Evolutionary conservation across 805 yeast species (phyloP), one percentile per base, ranked within the genome.

Genomic region (Candida arabinofermentans): DNA sequence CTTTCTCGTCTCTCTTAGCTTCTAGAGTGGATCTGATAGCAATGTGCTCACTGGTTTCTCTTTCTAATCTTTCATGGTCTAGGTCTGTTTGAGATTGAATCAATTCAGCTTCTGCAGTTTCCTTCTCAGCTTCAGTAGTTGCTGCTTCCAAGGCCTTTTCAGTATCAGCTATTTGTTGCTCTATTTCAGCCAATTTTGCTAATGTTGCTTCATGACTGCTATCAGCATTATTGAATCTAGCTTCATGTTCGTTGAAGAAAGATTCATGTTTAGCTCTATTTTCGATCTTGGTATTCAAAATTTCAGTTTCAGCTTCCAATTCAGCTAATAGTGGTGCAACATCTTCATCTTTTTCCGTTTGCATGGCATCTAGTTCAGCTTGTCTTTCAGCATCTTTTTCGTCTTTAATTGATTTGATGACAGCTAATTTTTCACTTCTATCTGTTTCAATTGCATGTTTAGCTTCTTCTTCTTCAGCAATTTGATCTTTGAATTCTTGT

Each of bases 321-420:
- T 74, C 80, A 27, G 69, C 78, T 51, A 77, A 66, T 17, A 72
- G 59, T 36, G 86, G 86, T 37, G 74, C 71, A 49, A 79, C 58
- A 37, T 70, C 71, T 42, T 66, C 76, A 51, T 77, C 81, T 50
- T 71, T 70, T 51, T 74, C 81, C 12, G 66, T 64, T 55, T 78
- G 77, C 60, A 76, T 58, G 17, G 49, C 59, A 34, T 64, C 71
- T 47, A 75, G 62, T 51, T 74, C 81, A 12, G 58, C 59, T 47
- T 67, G 65, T 53, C 81, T 69, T 34, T 59, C 71, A n/a, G 55
- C 58, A 48, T 70, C 71, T 47, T 70, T 66, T 19, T 57, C 72
- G 3, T 59, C 62, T 51, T 75, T 78, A 43, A 65, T 70, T 19
- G 57, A 64, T 41, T 65, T 69, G 37, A 76, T 65, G 40, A 62